Percentiles rank a stretch among this genome's conserved stretches.
These are phyloP conservation scores for Xylariomycetidae sp. DNA, from an alignment of 2,329 filamentous ascomycete genomes.

Conservation along the genomic window DNA sequence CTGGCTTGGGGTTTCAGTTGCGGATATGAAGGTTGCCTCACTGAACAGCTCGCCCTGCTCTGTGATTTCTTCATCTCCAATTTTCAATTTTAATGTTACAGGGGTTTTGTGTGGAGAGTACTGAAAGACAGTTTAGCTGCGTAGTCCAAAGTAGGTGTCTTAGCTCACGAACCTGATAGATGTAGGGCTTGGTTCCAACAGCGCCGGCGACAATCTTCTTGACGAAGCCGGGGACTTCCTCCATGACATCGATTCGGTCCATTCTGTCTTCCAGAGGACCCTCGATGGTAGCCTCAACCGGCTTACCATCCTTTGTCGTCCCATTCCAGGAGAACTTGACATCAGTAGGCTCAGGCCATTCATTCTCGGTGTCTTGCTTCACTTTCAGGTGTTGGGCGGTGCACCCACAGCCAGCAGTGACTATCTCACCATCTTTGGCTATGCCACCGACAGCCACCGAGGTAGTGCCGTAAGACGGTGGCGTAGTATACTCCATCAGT, in stretches of 20 bases:
- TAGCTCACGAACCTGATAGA: slow-evolving; percentile 71
- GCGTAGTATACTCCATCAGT: slow-evolving; percentile 95
- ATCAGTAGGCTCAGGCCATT: slow-evolving; percentile 82
- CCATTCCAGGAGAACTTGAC: slow-evolving; percentile 76
- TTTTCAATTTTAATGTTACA: slow-evolving; percentile 74
- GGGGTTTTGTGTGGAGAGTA: slow-evolving; percentile 62
- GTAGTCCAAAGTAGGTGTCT: too few species aligned
- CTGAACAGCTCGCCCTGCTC: slow-evolving; percentile 78
- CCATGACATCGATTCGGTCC: slow-evolving; percentile 93
- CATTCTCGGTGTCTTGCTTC: slow-evolving; percentile 69
- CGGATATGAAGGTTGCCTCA: slow-evolving; percentile 96
- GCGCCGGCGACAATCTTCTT: slow-evolving; percentile 88
- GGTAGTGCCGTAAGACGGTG: slow-evolving; percentile 85
- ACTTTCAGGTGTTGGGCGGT: slow-evolving; percentile 64
- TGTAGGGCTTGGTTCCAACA: slow-evolving; percentile 92
- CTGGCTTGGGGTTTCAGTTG: too few species aligned
- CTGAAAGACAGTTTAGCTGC: slow-evolving; percentile 47
- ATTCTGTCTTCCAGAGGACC: slow-evolving; percentile 63
- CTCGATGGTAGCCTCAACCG: slow-evolving; percentile 64
- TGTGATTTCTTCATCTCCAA: slow-evolving; percentile 71
- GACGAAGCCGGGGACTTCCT: slow-evolving; percentile 89
- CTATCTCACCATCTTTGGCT: slow-evolving; percentile 72
- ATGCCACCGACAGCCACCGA: slow-evolving; percentile 79
- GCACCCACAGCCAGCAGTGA: slow-evolving; percentile 65
- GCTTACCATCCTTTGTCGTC: slow-evolving; percentile 70